Base-by-base conservation (phyloP, 2,329 filamentous ascomycete species). In the Magnaporthiopsis poae region DNA sequence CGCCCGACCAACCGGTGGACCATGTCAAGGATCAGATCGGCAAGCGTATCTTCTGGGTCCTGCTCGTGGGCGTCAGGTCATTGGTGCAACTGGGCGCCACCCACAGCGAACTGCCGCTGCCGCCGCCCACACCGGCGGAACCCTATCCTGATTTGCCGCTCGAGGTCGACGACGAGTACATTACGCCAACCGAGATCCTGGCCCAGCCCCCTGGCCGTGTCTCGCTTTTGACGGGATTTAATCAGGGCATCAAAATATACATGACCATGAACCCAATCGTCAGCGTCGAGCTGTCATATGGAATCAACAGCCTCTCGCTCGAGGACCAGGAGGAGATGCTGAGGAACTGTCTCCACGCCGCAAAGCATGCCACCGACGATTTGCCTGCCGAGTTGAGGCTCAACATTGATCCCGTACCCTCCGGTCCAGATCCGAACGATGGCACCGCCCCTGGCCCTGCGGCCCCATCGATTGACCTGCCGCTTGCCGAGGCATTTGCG, bases 151-250 rank as follows among this genome's bases (percentile, higher is more conserved):
- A 90, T 9, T 81, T 92, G 15, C 92, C 92, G 0, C 80, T 88
- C 27, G 92, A 96, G 72, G 86, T 96, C 0, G 92, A 96, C 71
- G 92, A 96, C 75, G 87, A 89, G 67, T 93, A 87, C 72, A 90
- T 96, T 67, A 88, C 88, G 67, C 81, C 88, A 0, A 85, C 87
- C 31, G 86, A 90, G 69, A 86, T 94, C 65, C 84, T 89, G 39
- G 81, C 84, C 9, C 92, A 94, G 71, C 88, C 90, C 2, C 78
- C 86, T 25, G 87, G 86, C 5, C 80, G 84, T 1, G 79, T 93
- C 1, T 90, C 92, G 0, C 82, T 89, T 56, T 79, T 96, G 62
- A 86, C 89, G 0, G 92, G 90, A 0, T 96, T 96, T 79, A 93
- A 92, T 68, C 84, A 89, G 67, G 92, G 88, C 68, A 87, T 92